Evolutionary conservation across 176 grass and related monocot species (phyloP).

Genomic region (Eremochloa ophiuroides): DNA sequence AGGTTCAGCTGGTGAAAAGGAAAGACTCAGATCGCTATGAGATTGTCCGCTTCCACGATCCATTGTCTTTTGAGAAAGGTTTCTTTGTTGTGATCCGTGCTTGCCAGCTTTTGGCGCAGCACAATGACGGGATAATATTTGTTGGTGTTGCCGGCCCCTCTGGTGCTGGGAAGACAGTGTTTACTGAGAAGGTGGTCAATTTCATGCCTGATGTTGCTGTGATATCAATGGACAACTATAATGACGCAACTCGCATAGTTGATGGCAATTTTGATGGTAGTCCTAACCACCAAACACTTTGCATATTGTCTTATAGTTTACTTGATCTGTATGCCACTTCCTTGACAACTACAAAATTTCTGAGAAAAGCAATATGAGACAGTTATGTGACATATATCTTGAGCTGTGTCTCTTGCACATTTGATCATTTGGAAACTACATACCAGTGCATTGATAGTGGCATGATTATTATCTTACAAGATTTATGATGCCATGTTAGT

Average conservation of each 20-base stretch:
- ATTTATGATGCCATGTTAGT: neutral
- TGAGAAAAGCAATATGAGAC: neutral
- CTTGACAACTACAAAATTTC: neutral
- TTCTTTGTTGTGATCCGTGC: conserved; percentile 93
- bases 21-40: conserved; percentile 77
- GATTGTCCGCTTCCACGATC: conserved; percentile 69
- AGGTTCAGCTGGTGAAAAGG: conserved; percentile 79
- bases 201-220: conserved; percentile 85
- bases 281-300: conserved; percentile 6
- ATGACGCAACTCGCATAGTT: conserved; percentile 79
- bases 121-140: conserved; percentile 86
- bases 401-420: neutral
- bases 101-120: conserved; percentile 77
- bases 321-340: neutral
- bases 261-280: conserved; percentile 99
- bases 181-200: conserved; percentile 94
- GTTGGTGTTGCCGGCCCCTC: conserved; percentile 88
- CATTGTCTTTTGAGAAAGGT: conserved; percentile 93
- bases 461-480: neutral
- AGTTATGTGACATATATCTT: neutral
- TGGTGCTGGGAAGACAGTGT: conserved; percentile 92
- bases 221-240: conserved; percentile 99
- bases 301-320: neutral
- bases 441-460: neutral
- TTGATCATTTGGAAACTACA: conserved; percentile 9